Conservation (phyloP, 225 moss, liverwort and hornwort species). For the Physcomitrium patens region DNA sequence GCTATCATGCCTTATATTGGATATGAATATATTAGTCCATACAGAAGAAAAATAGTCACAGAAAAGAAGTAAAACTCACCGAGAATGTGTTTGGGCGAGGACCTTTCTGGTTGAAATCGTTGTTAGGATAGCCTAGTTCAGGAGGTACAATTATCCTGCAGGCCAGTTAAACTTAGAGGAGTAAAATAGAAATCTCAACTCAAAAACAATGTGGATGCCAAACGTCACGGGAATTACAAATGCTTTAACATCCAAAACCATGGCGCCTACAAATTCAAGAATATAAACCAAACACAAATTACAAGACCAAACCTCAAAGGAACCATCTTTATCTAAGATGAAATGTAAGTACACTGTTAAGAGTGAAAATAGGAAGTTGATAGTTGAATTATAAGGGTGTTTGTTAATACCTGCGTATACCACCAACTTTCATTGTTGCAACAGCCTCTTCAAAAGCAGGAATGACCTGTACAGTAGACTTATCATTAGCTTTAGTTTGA, state of each 20-base stretch:
- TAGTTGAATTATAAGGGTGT: too few relatives aligned
- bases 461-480: constrained; percentile 51
- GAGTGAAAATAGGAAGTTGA: too few relatives aligned
- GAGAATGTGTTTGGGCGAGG: constrained; percentile 73
- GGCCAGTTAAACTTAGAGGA: neutral
- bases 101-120: constrained; percentile 70
- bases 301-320: too few relatives aligned
- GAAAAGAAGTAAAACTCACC: constrained; percentile 31
- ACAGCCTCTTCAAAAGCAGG: constrained; percentile 85
- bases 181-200: neutral
- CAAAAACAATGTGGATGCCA: neutral
- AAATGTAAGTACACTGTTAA: too few relatives aligned
- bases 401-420: constrained; percentile 56
- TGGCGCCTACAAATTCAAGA: too few relatives aligned
- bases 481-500: neutral
- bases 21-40: neutral
- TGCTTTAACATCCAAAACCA: neutral
- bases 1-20: neutral
- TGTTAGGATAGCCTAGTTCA: constrained; percentile 69
- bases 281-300: too few relatives aligned
- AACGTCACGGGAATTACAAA: neutral
- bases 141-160: constrained; percentile 71
- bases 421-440: constrained; percentile 74
- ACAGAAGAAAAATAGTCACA: neutral
- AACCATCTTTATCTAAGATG: too few relatives aligned